Evolutionary conservation across 129 eudicot species (phyloP), one percentile per base, ranked within the genome.

Genomic region (Saussurea involucrata): DNA sequence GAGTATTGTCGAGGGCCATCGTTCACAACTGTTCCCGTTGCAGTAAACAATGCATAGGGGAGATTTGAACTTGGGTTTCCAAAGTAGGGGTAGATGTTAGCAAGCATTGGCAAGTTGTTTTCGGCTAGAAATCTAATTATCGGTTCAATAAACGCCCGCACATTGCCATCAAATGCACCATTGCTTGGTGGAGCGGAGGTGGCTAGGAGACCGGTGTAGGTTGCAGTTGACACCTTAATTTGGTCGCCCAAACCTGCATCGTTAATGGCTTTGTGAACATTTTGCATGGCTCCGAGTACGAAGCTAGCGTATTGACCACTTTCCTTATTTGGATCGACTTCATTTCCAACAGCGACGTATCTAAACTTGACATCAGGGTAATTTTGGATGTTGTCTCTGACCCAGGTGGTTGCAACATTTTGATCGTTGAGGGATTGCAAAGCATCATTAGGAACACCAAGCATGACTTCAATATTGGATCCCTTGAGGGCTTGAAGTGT

Each of bases 371-470:
- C 82, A 4, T 33, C 29, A 1, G 85, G 74, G 69, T 65, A 79
- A 61, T 75, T 25, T n/a, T 24, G 11, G 2, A 87, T 61, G 53
- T 87, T 84, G 24, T 18, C 60, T 69, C 75, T 77, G n/a, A 87
- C 85, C 92, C 92, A 87, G 2, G 25, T n/a, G 5, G 6, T 28
- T 2, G 92, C 92, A 85, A 67, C n/a, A n/a, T n/a, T n/a, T n/a
- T n/a, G n/a, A n/a, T n/a, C n/a, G n/a, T n/a, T n/a, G n/a, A n/a
- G n/a, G n/a, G n/a, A n/a, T n/a, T n/a, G 92, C 92, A 85, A 67
- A 22, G 80, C 72, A 0, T n/a, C 12, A 25, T 79, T 82, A 1
- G 83, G 81, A 27, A 79, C 79, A 8, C 28, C 92, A 1, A 87
- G 71, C 7, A 73, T 74, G 57, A 87, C 24, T 28, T 70, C 81